A percentile compares a stretch with the other conserved stretches of the same genome.
Evolutionary conservation across 139 green algal species (phyloP).

Genomic region (Closterium sp.): DNA sequence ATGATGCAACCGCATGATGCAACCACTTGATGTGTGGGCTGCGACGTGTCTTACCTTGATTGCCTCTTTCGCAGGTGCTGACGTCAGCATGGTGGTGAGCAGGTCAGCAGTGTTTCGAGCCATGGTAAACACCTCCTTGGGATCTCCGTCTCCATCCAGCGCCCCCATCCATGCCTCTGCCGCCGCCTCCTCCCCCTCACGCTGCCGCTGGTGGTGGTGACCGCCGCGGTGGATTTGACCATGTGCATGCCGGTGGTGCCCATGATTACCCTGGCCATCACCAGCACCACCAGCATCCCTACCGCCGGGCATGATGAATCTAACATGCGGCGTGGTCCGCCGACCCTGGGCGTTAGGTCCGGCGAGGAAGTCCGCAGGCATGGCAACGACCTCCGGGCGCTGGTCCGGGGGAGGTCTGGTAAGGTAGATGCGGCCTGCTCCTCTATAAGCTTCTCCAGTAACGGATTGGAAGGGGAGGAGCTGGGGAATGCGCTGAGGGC

Average conservation of each 20-base stretch:
- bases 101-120: not conserved
- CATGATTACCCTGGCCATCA: too few species aligned
- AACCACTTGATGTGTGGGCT: too few species aligned
- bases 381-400: not conserved
- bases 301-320: not conserved
- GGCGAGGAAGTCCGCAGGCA: not conserved
- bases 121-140: not conserved
- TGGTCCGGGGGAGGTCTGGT: not conserved
- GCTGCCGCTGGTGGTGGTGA: not conserved
- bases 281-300: not conserved
- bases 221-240: too few species aligned
- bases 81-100: not conserved
- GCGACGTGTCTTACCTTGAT: not conserved
- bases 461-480: not conserved
- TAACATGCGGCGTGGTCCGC: not conserved
- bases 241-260: too few species aligned
- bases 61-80: not conserved
- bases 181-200: not conserved
- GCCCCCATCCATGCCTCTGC: not conserved
- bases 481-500: not conserved
- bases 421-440: not conserved
- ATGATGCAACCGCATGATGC: too few species aligned
- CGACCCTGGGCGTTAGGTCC: not conserved
- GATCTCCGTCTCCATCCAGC: not conserved
- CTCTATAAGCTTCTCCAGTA: not conserved